Evolutionary conservation across 129 eudicot species (phyloP).

Genomic region (Erigeron canadensis): DNA sequence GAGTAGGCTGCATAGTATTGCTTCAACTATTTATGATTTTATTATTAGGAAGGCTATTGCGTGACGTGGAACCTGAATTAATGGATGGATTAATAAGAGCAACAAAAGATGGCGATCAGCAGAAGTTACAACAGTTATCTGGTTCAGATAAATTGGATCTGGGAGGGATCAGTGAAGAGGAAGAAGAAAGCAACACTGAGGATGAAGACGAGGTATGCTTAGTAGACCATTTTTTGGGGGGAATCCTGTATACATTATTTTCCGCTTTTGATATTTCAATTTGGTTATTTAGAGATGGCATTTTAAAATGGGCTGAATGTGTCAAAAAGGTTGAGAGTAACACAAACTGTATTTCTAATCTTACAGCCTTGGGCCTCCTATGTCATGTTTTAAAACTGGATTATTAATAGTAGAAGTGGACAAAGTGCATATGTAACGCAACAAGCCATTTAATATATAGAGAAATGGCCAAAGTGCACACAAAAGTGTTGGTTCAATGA

Average conservation of each 20-base stretch:
- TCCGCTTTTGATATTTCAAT: neutral
- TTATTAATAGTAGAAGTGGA: neutral
- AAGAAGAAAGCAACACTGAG: conserved; percentile 48
- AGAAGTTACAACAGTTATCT: conserved; percentile 53
- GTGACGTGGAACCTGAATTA: conserved; percentile 75
- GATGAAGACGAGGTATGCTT: conserved; percentile 59
- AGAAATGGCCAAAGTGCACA: neutral
- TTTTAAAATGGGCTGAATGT: neutral
- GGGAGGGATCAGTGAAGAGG: conserved; percentile 43
- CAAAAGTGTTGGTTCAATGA: neutral
- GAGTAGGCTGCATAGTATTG: neutral
- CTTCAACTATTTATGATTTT: neutral
- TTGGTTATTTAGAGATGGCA: conserved; percentile 1
- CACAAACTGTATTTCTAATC: neutral
- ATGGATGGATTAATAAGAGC: conserved; percentile 71
- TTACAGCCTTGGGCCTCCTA: too few species aligned
- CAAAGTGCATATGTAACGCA: neutral
- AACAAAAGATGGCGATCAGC: conserved; percentile 69
- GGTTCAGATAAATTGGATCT: conserved; percentile 39
- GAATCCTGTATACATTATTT: neutral
- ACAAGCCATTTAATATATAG: neutral
- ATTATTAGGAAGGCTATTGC: conserved; percentile 61
- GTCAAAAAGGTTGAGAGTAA: neutral
- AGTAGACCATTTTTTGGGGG: conserved; percentile 2
- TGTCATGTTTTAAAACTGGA: neutral